Conservation (phyloP, 2,329 filamentous ascomycete species). For the Immersiporthe knoxdaviesiana region DNA sequence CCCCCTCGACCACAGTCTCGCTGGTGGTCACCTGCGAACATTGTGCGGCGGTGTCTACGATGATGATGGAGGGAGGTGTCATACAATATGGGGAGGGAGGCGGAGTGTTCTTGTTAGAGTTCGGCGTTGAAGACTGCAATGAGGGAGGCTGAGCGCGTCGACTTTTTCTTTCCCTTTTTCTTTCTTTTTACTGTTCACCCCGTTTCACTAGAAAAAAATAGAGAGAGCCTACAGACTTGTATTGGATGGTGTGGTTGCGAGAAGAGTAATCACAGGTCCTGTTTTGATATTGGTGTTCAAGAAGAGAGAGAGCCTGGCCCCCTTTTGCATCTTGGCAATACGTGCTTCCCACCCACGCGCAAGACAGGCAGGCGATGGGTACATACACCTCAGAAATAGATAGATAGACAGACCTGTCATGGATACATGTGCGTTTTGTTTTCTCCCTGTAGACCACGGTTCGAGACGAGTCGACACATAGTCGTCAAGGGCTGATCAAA, state of each 20-base stretch:
- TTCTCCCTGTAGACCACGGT: no score
- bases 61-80: background rate
- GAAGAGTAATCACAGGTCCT: background rate
- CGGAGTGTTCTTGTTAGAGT: no score
- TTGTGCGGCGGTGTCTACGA: background rate
- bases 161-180: background rate
- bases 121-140: background rate
- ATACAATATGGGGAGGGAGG: no score
- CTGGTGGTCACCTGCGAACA: background rate
- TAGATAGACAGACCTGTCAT: background rate
- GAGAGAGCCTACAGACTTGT: no score
- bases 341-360: no score
- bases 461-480: no score
- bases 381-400: background rate
- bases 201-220: background rate
- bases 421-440: background rate
- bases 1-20: background rate
- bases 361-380: no score
- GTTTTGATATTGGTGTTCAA: background rate
- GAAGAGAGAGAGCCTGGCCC: background rate
- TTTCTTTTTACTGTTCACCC: accelerated
- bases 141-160: background rate
- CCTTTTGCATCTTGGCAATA: no score
- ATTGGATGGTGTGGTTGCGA: background rate
- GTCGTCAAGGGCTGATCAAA: no score